Percentiles rank a stretch among this genome's conserved stretches.
Conservation (phyloP, 2,329 filamentous ascomycete genomes). For the Fusarium udum region DNA sequence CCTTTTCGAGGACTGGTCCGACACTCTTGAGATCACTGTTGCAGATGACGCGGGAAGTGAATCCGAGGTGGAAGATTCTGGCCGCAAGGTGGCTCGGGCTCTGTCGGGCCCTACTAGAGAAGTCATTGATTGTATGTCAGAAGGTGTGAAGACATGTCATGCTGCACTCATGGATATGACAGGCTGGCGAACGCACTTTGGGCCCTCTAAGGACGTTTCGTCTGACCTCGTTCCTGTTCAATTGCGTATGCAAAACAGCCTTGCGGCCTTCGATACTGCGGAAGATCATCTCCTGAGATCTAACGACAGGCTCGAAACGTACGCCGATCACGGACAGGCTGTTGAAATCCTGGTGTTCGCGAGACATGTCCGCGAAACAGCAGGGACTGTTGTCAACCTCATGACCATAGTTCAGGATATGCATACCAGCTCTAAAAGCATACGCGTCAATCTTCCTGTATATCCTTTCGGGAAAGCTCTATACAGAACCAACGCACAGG, state of each 20-base stretch:
- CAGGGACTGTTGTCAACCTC: conserved; percentile 57
- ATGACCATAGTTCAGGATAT: conserved; percentile 59
- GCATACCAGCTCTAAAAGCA: conserved; percentile 52
- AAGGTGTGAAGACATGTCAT: conserved; percentile 57
- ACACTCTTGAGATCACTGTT: conserved; percentile 26
- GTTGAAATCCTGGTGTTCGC: conserved; percentile 65
- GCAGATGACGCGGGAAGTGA: conserved; percentile 5
- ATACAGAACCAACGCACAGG: conserved; percentile 64
- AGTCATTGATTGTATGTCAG: conserved; percentile 58
- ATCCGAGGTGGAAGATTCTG: conserved; percentile 24
- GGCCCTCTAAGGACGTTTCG: conserved; percentile 54
- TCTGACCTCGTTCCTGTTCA: conserved; percentile 54
- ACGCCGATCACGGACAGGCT: conserved; percentile 59
- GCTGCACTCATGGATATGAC: conserved; percentile 64
- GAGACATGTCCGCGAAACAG: conserved; percentile 63
- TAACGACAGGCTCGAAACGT: conserved; percentile 55
- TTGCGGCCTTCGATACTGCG: conserved; percentile 57
- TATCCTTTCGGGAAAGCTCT: conserved; percentile 64
- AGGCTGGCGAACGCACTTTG: conserved; percentile 58
- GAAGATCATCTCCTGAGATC: conserved; percentile 59
- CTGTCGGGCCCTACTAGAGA: conserved; percentile 59
- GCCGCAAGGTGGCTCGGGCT: conserved; percentile 38
- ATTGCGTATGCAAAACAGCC: conserved; percentile 52
- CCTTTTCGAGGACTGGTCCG: conserved; percentile 52
- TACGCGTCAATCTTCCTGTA: conserved; percentile 59